A percentile compares a stretch with the other conserved stretches of the same genome.
Evolutionary conservation across 2,329 filamentous ascomycete genomes (phyloP).

Genomic region (Phaeosphaeriaceae sp.): DNA sequence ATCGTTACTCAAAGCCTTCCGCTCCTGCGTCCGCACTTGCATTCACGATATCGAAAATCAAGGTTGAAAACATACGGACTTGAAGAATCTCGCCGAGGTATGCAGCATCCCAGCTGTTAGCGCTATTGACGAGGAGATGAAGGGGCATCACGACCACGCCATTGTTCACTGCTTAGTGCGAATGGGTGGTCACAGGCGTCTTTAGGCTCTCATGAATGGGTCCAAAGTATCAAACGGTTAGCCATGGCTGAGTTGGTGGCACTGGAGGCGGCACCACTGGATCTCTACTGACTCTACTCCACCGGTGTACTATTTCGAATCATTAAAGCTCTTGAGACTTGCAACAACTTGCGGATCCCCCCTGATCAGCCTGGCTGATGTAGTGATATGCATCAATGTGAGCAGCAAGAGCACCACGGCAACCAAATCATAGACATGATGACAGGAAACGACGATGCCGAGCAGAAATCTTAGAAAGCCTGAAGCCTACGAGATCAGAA

Average conservation of each 20-base stretch:
- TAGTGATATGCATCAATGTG: neutral
- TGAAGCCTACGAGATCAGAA: neutral
- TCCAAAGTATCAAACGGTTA: neutral
- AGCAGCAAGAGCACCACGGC: neutral
- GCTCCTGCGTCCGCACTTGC: neutral
- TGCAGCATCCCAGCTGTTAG: neutral
- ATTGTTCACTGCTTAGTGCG: neutral
- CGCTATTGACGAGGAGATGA: neutral
- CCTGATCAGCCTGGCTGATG: too few relatives aligned
- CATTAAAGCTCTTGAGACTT: neutral
- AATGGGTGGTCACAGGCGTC: neutral
- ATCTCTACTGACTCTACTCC: neutral
- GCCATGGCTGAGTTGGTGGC: neutral
- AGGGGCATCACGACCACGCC: neutral
- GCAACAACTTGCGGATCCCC: too few relatives aligned
- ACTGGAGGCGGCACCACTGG: neutral
- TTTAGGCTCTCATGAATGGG: neutral
- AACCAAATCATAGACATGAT: neutral
- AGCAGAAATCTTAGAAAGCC: neutral
- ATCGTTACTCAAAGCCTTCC: neutral
- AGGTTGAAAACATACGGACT: neutral
- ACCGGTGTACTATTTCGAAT: neutral
- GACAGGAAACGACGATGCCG: neutral
- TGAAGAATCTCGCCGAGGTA: neutral
- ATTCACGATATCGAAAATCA: neutral